A percentile compares a stretch with the other conserved stretches of the same genome.
These are phyloP conservation scores for Chondrus crispus DNA, from an alignment of 23 red algal genomes.

Conservation along the genomic window DNA sequence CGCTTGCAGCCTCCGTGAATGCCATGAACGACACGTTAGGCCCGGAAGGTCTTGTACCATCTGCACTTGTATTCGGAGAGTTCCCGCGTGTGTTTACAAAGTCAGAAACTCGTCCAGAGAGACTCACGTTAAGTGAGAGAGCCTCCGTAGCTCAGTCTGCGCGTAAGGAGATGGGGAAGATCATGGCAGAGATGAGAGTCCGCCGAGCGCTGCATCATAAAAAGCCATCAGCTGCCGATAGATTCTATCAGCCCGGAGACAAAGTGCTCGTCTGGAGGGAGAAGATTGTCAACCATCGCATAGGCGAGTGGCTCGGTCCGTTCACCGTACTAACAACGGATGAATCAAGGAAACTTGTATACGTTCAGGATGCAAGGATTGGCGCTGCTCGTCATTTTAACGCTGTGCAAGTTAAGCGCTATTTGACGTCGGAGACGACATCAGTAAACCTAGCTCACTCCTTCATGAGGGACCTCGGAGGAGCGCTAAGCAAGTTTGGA, in stretches of 20 bases:
- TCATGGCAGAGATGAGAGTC: not conserved
- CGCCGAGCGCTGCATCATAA: not conserved
- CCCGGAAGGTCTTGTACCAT: not conserved
- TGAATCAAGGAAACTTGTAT: not conserved
- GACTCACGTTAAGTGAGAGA: not conserved
- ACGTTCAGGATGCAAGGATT: not conserved
- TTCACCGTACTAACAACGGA: not conserved
- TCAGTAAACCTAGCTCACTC: not conserved
- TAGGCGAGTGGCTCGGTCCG: not conserved
- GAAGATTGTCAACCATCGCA: not conserved
- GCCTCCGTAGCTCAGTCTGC: not conserved
- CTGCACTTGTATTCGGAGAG: not conserved
- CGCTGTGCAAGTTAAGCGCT: not conserved
- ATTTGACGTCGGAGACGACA: not conserved
- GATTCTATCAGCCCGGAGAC: not conserved
- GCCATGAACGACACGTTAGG: slow-evolving; percentile 6
- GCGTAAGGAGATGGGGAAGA: not conserved
- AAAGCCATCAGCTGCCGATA: not conserved
- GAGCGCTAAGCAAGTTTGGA: not conserved
- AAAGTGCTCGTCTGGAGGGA: not conserved
- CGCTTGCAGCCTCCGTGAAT: slow-evolving; percentile 1
- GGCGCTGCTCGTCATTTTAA: not conserved
- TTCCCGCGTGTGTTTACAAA: not conserved
- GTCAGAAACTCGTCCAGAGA: not conserved
- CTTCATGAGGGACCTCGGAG: not conserved